Evolutionary conservation across 257 asterid genomes (phyloP).

Genomic region (Paulownia fortunei): DNA sequence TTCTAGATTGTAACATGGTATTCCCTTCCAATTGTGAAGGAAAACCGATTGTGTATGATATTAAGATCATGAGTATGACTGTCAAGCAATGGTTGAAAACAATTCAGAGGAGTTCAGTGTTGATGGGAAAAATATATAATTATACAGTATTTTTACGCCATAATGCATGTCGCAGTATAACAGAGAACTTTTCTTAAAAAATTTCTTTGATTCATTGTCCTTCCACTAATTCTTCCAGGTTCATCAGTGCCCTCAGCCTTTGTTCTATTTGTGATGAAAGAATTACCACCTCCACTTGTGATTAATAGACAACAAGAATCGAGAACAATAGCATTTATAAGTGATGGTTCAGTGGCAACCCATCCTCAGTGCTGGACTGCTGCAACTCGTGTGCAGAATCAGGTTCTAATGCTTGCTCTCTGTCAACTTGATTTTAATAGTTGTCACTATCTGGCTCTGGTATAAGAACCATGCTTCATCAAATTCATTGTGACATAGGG

Average conservation of each 20-base stretch:
- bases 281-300: conserved; percentile 70
- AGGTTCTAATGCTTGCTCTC: conserved; percentile 52
- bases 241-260: conserved; percentile 89
- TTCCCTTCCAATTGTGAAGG: too few species aligned
- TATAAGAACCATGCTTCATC: background rate
- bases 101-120: too few species aligned
- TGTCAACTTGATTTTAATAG: conserved; percentile 11
- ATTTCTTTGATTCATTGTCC: background rate
- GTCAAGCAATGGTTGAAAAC: too few species aligned
- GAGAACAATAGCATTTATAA: conserved; percentile 67
- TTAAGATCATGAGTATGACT: too few species aligned
- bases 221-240: conserved; percentile 55
- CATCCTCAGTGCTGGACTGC: conserved; percentile 69
- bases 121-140: too few species aligned
- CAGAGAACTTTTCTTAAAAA: too few species aligned
- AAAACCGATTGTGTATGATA: too few species aligned
- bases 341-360: conserved; percentile 53
- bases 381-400: conserved; percentile 67
- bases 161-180: too few species aligned
- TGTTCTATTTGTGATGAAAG: conserved; percentile 88
- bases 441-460: too few species aligned
- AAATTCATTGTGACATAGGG: too few species aligned
- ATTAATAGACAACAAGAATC: conserved; percentile 58
- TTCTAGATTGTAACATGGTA: too few species aligned
- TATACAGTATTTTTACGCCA: too few species aligned